phyloP scores from a whole-genome alignment of 257 asterid genomes.

The Penstemon newberryi region DNA sequence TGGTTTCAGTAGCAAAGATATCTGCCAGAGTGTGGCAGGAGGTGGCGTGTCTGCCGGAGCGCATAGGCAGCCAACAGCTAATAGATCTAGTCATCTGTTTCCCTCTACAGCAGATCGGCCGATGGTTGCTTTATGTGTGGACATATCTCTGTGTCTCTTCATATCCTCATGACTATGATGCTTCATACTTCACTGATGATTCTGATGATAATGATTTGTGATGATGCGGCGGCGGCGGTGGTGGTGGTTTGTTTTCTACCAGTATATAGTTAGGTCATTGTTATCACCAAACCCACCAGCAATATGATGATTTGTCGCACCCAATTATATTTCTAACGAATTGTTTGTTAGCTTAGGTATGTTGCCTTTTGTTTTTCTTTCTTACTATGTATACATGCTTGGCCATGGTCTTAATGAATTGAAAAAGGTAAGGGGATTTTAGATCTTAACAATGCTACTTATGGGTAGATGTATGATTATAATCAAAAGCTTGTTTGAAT shows the following conservation, averaged over 20 bases:
- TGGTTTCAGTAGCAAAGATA: slow-evolving; percentile 36
- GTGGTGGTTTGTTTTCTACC: slow-evolving; percentile 24
- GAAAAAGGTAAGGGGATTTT: too few species aligned
- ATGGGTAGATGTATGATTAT: too few species aligned
- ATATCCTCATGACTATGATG: slow-evolving; percentile 29
- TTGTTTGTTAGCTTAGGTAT: too few species aligned
- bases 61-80: slow-evolving; percentile 38
- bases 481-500: too few species aligned
- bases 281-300: too few species aligned
- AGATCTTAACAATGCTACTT: too few species aligned
- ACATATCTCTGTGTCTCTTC: slow-evolving; percentile 48
- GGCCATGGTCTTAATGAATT: too few species aligned
- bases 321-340: too few species aligned
- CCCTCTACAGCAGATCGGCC: slow-evolving; percentile 50
- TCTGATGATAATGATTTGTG: not conserved
- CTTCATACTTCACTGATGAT: slow-evolving; percentile 17
- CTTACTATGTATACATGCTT: too few species aligned
- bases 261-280: not conserved
- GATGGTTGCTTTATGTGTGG: slow-evolving; percentile 43
- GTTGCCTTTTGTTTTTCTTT: too few species aligned
- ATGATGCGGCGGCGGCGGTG: slow-evolving; percentile 2
- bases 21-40: slow-evolving; percentile 50
- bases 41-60: slow-evolving; percentile 49
- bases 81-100: slow-evolving; percentile 48
- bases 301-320: too few species aligned